Base-by-base conservation (phyloP, 129 eudicot genomes). In the Oenanthe sinensis region DNA sequence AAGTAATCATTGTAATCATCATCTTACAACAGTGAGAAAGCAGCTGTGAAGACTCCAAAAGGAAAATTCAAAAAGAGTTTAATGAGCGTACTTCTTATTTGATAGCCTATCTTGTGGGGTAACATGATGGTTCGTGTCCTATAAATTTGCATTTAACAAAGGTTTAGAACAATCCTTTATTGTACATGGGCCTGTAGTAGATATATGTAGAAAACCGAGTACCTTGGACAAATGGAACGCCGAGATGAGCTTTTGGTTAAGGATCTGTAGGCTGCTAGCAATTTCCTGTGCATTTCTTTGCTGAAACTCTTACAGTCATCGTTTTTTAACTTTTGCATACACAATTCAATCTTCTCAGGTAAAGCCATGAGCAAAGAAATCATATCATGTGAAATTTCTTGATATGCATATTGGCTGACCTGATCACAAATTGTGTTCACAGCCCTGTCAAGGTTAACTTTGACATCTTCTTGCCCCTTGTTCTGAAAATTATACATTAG, bases 381-480 rank as follows among this genome's bases (percentile, higher is more conserved):
- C 39, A 88, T 79, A 73, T 87, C 88, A 78, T 85, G 79, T 74
- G 83, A 82, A 72, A 81, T 90, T 75, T 85, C 90, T 82, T 80
- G 87, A 80, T 74, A 48, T 48, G 26, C 81, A 74, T 79, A 45
- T 80, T 87, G 86, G 77, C 78, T 81, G 71, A 88, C 70, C 75
- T 91, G 89, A 70, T 82, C 92, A 76, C 86, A 80, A 76, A 94
- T 80, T 74, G 80, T 83, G 79, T 87, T 89, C 78, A 94, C 77
- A 79, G 85, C 89, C 84, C 79, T 83, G 58, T 83, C 92, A 22
- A 94, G 75, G 75, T 80, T 72, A 52, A 87, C 80, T 86, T 85
- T 91, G 72, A 88, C 74, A 72, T 90, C 97, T 82, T 90, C 98
- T 85, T 88, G 97, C 81, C 87, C 93, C 87, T 92, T 92, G 85